Percentiles rank a stretch among this genome's conserved stretches.
phyloP scores from a whole-genome alignment of 805 yeast species.

The Lipomyces anomalus region DNA sequence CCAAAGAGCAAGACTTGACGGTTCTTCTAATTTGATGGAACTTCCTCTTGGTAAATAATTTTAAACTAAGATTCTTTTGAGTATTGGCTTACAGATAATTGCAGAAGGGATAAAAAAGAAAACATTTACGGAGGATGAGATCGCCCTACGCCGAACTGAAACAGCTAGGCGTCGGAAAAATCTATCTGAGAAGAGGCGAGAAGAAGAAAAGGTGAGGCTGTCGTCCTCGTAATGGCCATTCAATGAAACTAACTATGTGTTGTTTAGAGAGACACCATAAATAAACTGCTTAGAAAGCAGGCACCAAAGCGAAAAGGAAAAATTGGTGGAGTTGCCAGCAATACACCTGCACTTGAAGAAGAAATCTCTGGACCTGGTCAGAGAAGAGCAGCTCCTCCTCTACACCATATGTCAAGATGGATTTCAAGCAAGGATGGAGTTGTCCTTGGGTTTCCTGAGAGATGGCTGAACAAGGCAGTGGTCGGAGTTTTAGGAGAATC shows the following conservation, averaged over 20 bases:
- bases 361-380: not conserved
- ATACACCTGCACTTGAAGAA: not conserved
- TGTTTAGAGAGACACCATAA: conserved; percentile 66
- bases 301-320: conserved; percentile 44
- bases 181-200: conserved; percentile 70
- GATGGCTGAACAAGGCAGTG: not conserved
- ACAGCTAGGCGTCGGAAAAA: conserved; percentile 84
- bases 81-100: conserved; percentile 27
- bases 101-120: conserved; percentile 41
- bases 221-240: not conserved
- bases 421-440: not conserved
- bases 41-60: conserved; percentile 14
- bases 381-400: not conserved
- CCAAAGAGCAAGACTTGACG: conserved; percentile 33
- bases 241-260: not conserved
- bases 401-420: not conserved
- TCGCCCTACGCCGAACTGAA: conserved; percentile 75
- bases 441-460: not conserved
- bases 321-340: not conserved
- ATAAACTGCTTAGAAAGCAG: conserved; percentile 75
- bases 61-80: conserved; percentile 17
- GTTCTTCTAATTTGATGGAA: conserved; percentile 25
- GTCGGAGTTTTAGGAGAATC: not conserved
- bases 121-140: conserved; percentile 74
- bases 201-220: conserved; percentile 63